A percentile compares a stretch with the other conserved stretches of the same genome.
phyloP scores from a whole-genome alignment of 2,329 filamentous ascomycete genomes.

The Rutstroemia sp. region DNA sequence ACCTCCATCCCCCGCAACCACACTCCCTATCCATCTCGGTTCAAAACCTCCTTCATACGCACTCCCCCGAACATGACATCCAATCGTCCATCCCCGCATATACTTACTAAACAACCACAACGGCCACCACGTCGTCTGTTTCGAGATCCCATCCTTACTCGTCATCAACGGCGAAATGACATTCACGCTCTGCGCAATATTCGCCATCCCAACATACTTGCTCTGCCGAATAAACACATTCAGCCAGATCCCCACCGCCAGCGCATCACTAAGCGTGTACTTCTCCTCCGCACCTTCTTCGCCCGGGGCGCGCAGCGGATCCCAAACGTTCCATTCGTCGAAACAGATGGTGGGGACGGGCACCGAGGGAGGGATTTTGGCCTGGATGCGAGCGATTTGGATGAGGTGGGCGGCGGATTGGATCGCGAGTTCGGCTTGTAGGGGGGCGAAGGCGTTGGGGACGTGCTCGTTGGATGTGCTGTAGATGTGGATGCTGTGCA shows the following conservation, averaged over 20 bases:
- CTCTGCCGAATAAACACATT: conserved; percentile 59
- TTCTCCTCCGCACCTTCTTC: conserved; percentile 55
- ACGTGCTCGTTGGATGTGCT: conserved; percentile 40
- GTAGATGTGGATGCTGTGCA: conserved; percentile 63
- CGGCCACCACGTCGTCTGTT: conserved; percentile 61
- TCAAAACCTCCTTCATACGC: conserved; percentile 61
- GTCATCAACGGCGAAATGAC: conserved; percentile 64
- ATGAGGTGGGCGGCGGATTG: conserved; percentile 54
- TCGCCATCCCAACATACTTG: conserved; percentile 56
- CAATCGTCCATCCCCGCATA: conserved; percentile 67
- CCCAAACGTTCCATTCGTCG: conserved; percentile 67
- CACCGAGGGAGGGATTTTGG: conserved; percentile 30
- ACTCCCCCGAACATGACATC: conserved; percentile 54
- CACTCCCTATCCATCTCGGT: conserved; percentile 56
- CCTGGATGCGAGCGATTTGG: conserved; percentile 56
- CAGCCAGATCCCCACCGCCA: conserved; percentile 55
- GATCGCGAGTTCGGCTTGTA: conserved; percentile 57
- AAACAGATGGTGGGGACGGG: conserved; percentile 55
- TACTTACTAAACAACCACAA: conserved; percentile 54
- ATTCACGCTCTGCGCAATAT: conserved; percentile 60
- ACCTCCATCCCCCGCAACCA: conserved; percentile 45
- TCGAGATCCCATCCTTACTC: conserved; percentile 45
- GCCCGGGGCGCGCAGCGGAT: conserved; percentile 53
- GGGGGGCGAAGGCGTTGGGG: conserved; percentile 47
- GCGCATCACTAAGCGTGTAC: conserved; percentile 56